Evolutionary conservation across 1,139 yeast genomes (phyloP), one percentile per base, ranked within the genome.

Genomic region (Debaryomyces psychrophilus): DNA sequence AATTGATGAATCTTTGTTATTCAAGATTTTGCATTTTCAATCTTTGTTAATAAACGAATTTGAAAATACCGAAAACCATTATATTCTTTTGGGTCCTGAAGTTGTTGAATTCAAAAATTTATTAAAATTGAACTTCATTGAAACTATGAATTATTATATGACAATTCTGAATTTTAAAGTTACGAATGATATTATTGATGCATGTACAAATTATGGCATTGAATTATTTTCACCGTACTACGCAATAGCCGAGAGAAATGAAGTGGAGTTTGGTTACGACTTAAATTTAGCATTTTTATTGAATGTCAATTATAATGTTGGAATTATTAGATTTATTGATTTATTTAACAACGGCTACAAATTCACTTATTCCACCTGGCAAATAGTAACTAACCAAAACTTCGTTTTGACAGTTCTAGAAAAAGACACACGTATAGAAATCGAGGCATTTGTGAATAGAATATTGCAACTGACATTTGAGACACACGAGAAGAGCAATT

Each of bases 31-130:
- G 12, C 55, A 64, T 23, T 64, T 62, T 46, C 70, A 70, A 55
- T 65, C 83, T 1, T 63, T 68, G 23, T 55, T 82, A 50, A 63
- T 81, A 15, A 67, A 74, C 41, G 78, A 77, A 58, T 73, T 82
- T 44, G 79, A 79, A 55, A 82, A 81, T 51, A 63, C 81, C 25
- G 83, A 79, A 41, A 69, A 75, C 43, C 75, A 73, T 50, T 79
- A 78, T 54, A 57, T 75, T 35, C 71, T 68, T 34, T 62, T 76
- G 46, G 67, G 68, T 12, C 61, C 63, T 2, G 77, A 76, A 14
- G 59, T 79, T 35, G 37, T 43, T 5, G 54, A 53, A 3, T 72
- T 66, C 50, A 69, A 65, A 47, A 31, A 33, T 1, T 42, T 50
- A 1, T 55, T 71, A 45, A 48, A 51, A n/a, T 31, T 39, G 2